A percentile compares a stretch with the other conserved stretches of the same genome.
These are phyloP conservation scores for Aegilops tauschii DNA, from an alignment of 176 grass and related monocot species.

Conservation along the genomic window DNA sequence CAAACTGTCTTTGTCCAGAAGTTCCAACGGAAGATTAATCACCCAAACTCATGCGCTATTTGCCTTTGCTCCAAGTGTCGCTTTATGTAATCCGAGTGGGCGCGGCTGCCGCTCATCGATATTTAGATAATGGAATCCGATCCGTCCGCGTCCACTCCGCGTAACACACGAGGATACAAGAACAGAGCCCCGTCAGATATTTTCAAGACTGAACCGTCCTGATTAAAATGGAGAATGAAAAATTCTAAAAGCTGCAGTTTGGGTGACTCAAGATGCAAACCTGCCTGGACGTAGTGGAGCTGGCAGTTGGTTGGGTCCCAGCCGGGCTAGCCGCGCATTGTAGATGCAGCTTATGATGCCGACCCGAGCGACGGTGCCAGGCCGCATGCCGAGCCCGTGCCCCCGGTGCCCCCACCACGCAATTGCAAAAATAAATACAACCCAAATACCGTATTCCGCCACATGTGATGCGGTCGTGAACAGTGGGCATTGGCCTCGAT, in stretches of 20 bases:
- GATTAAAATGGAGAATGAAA: neutral
- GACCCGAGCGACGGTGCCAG: constrained; percentile 30
- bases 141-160: constrained; percentile 19
- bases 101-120: too few species aligned
- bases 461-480: too few species aligned
- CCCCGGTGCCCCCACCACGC: neutral
- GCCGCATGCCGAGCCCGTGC: neutral
- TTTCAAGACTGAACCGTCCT: neutral
- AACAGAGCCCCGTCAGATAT: neutral
- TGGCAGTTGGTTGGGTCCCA: constrained; percentile 22
- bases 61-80: constrained; percentile 5
- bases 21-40: neutral
- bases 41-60: neutral
- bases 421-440: too few species aligned
- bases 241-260: neutral
- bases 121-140: neutral
- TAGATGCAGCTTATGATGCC: neutral
- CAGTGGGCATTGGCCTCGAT: too few species aligned
- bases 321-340: neutral
- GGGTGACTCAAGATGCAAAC: neutral
- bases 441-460: too few species aligned
- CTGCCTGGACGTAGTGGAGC: neutral
- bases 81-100: neutral
- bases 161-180: neutral
- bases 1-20: neutral